These are phyloP conservation scores for Rubia balearica DNA, from an alignment of 305 asterid species.

Conservation along the genomic window DNA sequence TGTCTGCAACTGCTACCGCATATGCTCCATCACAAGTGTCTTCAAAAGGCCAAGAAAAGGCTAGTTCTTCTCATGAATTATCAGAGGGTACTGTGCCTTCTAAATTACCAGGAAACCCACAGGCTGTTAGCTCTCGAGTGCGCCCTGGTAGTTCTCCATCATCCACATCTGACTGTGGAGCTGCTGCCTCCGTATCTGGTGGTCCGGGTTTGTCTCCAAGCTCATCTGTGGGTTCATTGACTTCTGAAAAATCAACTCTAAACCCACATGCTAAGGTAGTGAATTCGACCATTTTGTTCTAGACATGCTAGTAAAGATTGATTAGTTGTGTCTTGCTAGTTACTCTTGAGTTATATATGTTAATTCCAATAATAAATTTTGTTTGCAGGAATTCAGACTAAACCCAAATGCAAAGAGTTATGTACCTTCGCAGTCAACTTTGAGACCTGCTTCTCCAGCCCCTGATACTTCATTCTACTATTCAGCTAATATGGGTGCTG, in stretches of 20 bases:
- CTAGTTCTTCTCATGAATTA: conserved; percentile 34
- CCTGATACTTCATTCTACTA: conserved; percentile 73
- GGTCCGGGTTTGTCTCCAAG: conserved; percentile 70
- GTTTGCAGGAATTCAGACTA: conserved; percentile 74
- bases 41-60: conserved; percentile 50
- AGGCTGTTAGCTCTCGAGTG: conserved; percentile 32
- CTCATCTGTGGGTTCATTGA: conserved; percentile 75
- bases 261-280: conserved; percentile 91
- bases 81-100: conserved; percentile 37
- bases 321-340: not conserved
- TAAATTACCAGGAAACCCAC: conserved; percentile 37
- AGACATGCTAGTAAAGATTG: not conserved
- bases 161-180: conserved; percentile 65
- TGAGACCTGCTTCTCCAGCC: conserved; percentile 72
- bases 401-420: conserved; percentile 88
- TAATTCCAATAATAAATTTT: not conserved
- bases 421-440: conserved; percentile 55
- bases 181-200: conserved; percentile 51
- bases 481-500: conserved; percentile 57
- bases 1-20: conserved; percentile 55
- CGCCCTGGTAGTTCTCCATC: conserved; percentile 62
- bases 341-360: not conserved
- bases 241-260: conserved; percentile 80
- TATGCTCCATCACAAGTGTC: conserved; percentile 45
- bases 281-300: conserved; percentile 1